Base-by-base conservation (phyloP, 257 asterid species). In the Lycium ferocissimum region DNA sequence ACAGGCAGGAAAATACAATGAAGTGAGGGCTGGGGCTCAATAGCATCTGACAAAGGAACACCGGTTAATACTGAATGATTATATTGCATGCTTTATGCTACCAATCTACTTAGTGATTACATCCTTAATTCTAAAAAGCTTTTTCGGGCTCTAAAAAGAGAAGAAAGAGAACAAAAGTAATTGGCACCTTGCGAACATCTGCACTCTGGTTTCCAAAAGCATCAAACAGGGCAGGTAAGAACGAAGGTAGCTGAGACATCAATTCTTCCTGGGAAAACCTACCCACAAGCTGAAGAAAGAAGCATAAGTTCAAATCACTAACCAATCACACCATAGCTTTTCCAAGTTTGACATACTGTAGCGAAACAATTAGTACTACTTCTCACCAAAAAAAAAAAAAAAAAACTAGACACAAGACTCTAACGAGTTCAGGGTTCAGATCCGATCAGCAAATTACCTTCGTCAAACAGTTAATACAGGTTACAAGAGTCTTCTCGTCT, bases 171-270 rank as follows among this genome's bases (percentile, higher is more conserved):
- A 78, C 65, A 15, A 81, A 9, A 72, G 82, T 11, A 17, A 62
- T 40, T 18, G 66, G 79, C 82, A 96, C 99, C 99, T 96, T 96
- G 80, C 98, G 99, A 84, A 96, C 99, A 90, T 96, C 99, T 49
- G 99, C 98, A 88, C 98, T 96, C 93, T 94, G 98, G 91, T 90
- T 96, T 83, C 98, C 96, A 87, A 96, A 96, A 65, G 99, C 98
- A 88, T 95, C 98, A 90, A 95, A 96, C 78, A 96, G 95, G 49
- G 98, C 97, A 70, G 98, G 99, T 87, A 96, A 92, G 91, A 96
- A 96, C 18, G 98, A 90, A 58, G 96, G 94, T 66, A 96, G 88
- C n/a, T 96, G 97, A 81, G 92, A 78, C 97, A 93, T 93, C 85
- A 96, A 89, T 82, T 95, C 99, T 89, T 95, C 98, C 85, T 92